Conservation (phyloP, 495 filamentous ascomycete genomes). For the Lepidopterella palustris region DNA sequence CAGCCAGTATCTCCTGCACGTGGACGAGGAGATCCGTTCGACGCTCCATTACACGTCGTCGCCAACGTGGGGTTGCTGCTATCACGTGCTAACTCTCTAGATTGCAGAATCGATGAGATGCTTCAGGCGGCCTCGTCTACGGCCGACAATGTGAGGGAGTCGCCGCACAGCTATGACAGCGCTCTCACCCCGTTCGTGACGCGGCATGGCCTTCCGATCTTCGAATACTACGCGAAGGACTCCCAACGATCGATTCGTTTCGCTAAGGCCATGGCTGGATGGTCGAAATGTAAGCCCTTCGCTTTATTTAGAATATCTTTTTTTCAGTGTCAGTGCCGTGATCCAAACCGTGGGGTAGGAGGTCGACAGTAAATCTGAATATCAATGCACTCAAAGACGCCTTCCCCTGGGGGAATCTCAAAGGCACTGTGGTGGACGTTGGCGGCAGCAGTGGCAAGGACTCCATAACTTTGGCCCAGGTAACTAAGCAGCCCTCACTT, state of each 20-base stretch:
- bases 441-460: conserved; percentile 24
- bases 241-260: conserved; percentile 18
- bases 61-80: not conserved
- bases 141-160: not conserved
- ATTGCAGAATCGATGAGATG: conserved; percentile 31
- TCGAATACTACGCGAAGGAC: conserved; percentile 31
- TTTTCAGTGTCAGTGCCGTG: not conserved
- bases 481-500: conserved; percentile 10
- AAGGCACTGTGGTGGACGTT: conserved; percentile 29
- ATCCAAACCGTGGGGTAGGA: not conserved
- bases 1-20: not conserved
- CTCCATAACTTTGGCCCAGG: conserved; percentile 20
- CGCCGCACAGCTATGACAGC: conserved; percentile 13
- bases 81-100: not conserved
- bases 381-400: conserved; percentile 15
- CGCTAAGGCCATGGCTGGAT: conserved; percentile 29
- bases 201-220: conserved; percentile 22
- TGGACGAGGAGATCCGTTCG: conserved; percentile 8
- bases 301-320: not conserved
- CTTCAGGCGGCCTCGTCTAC: conserved; percentile 29
- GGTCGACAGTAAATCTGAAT: conserved; percentile 3
- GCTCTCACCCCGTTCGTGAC: conserved; percentile 25
- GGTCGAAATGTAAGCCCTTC: conserved; percentile 5
- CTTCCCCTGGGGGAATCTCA: conserved; percentile 25
- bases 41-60: not conserved